A percentile compares a stretch with the other conserved stretches of the same genome.
Conservation (phyloP, 2,329 filamentous ascomycete genomes). For the Helotiales sp. region DNA sequence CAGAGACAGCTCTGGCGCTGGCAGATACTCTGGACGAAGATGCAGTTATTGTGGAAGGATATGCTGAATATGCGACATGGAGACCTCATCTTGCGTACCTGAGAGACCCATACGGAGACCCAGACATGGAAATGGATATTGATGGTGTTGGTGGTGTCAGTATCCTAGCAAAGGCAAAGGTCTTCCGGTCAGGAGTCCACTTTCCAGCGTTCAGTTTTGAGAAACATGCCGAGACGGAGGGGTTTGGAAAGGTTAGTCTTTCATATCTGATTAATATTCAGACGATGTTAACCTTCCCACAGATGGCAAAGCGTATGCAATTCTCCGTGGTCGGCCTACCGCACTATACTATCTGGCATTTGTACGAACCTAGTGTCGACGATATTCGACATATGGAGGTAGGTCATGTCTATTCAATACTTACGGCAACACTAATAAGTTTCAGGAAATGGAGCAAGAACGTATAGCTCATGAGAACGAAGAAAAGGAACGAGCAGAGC, state of each 20-base stretch:
- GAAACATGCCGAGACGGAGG: constrained; percentile 97
- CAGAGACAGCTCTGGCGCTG: constrained; percentile 89
- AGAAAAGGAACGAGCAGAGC: constrained; percentile 71
- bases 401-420: constrained; percentile 20
- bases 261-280: not conserved
- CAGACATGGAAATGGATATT: constrained; percentile 99
- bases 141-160: constrained; percentile 97
- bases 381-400: constrained; percentile 96
- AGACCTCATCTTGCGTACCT: constrained; percentile 94
- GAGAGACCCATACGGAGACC: constrained; percentile 93
- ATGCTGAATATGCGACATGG: constrained; percentile 99
- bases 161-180: constrained; percentile 92
- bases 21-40: constrained; percentile 96
- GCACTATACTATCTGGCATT: constrained; percentile 98
- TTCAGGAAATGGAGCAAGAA: constrained; percentile 88
- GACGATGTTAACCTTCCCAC: constrained; percentile 14
- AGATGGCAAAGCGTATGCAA: constrained; percentile 98
- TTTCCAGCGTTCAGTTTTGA: constrained; percentile 99
- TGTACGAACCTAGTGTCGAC: constrained; percentile 98
- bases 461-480: constrained; percentile 77
- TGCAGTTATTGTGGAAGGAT: constrained; percentile 97
- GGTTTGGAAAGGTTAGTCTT: constrained; percentile 84
- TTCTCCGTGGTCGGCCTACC: constrained; percentile 94
- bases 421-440: constrained; percentile 18
- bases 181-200: constrained; percentile 93